Evolutionary conservation across 2,329 filamentous ascomycete genomes (phyloP), one percentile per base, ranked within the genome.

Genomic region (Didymosphaeria variabile): DNA sequence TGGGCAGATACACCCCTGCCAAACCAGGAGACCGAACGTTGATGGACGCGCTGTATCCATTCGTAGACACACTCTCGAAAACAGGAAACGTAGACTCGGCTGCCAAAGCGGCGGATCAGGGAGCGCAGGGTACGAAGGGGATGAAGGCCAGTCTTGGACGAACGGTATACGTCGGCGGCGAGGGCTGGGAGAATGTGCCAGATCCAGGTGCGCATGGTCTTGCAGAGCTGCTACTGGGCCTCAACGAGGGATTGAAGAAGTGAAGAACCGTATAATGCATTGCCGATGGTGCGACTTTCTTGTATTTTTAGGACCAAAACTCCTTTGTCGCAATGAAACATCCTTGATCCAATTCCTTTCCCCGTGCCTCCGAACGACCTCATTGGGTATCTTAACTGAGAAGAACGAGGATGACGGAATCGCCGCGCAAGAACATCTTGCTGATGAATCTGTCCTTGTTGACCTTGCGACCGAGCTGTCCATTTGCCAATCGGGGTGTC

Each of bases 371-470:
- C 17, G 13, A 45, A 21, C 40, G 12, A 31, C 21, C 9, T 32
- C 40, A 60, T 52, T 46, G 36, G 46, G 59, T 32, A 40, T 47
- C 44, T 66, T 84, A 94, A 83, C 91, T 94, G 75, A 96, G 84
- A 71, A 96, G 83, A 62, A 97, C 92, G 69, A 96, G 83, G 72
- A 97, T 94, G 68, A 97, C 93, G 49, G 91, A 93, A 77, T 97
- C 93, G 62, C 93, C 93, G 78, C 93, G 85, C 67, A 97, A 80
- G 79, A 97, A 96, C 94, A 97, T 94, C 84, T 97, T 97, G 86
- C 92, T 97, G 75, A 98, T 95, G 81, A 97, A 97, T 45, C 95
- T 86, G 81, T 99, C 95, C 88, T 98, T 97, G 84, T 99, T 99
- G 65, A 98, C 92, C 47, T 91, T 89, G 73, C 91, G 85, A 58